A percentile compares a stretch with the other conserved stretches of the same genome.
These are phyloP conservation scores for Metarhizium rileyi DNA, from an alignment of 2,329 filamentous ascomycete genomes.

Conservation along the genomic window DNA sequence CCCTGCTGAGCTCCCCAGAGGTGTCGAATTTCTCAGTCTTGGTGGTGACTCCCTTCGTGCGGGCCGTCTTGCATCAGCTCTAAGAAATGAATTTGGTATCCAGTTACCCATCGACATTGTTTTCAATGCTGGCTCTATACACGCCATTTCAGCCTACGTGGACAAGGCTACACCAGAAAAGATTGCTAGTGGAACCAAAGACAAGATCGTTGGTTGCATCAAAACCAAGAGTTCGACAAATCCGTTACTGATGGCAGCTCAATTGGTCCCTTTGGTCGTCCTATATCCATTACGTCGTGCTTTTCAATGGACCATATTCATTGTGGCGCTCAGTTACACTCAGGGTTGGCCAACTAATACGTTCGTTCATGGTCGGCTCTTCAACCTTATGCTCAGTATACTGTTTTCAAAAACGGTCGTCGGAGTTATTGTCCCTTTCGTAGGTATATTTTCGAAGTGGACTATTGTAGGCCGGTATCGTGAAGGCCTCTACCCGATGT, in stretches of 20 bases:
- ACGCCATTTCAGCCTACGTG: slow-evolving; percentile 28
- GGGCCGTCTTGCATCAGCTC: slow-evolving; percentile 38
- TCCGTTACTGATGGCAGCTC: slow-evolving; percentile 35
- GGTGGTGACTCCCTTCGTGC: slow-evolving; percentile 46
- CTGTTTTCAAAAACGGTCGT: slow-evolving; percentile 30
- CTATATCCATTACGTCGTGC: slow-evolving; percentile 42
- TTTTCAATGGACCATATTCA: slow-evolving; percentile 42
- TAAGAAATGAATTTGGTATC: slow-evolving; percentile 39
- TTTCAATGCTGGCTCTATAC: slow-evolving; percentile 38
- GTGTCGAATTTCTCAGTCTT: slow-evolving; percentile 41
- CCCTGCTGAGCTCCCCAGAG: slow-evolving; percentile 25
- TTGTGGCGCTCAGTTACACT: slow-evolving; percentile 33
- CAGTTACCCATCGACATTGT: slow-evolving; percentile 40
- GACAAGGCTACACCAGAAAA: slow-evolving; percentile 18
- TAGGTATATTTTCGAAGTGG: slow-evolving; percentile 45
- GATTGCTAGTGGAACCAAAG: not conserved
- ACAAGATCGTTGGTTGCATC: slow-evolving; percentile 23
- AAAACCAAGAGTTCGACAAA: slow-evolving; percentile 39
- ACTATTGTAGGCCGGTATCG: slow-evolving; percentile 41
- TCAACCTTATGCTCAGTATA: slow-evolving; percentile 38
- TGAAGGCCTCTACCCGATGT: slow-evolving; percentile 49
- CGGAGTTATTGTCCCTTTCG: slow-evolving; percentile 29
- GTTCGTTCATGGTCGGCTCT: slow-evolving; percentile 32
- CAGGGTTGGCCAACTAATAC: slow-evolving; percentile 29
- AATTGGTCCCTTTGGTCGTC: slow-evolving; percentile 39